phyloP scores from a whole-genome alignment of 2,329 filamentous ascomycete genomes.

The Camptophora hylomeconis region DNA sequence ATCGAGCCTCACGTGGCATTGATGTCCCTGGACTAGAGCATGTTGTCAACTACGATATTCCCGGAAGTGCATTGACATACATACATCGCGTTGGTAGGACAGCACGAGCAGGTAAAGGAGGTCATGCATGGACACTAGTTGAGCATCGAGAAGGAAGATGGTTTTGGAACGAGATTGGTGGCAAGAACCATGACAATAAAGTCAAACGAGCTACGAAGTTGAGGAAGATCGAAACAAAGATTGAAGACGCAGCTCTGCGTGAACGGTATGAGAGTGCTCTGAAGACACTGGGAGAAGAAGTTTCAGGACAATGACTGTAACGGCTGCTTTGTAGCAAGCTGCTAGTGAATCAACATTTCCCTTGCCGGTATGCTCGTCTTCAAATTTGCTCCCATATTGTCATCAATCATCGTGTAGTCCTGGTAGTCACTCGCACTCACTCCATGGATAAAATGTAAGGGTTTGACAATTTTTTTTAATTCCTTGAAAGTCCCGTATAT shows the following conservation, averaged over 20 bases:
- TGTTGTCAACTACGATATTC: constrained; percentile 91
- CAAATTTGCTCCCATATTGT: too few relatives aligned
- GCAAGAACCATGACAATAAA: constrained; percentile 20
- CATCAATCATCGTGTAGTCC: too few relatives aligned
- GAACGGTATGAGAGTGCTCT: constrained; percentile 14
- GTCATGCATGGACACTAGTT: constrained; percentile 73
- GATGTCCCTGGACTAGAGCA: constrained; percentile 87
- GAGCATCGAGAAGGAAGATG: constrained; percentile 72
- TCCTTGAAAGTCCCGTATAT: too few relatives aligned
- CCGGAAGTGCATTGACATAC: constrained; percentile 88
- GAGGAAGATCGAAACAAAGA: constrained; percentile 7
- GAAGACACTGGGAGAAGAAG: constrained; percentile 10
- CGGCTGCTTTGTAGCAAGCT: too few relatives aligned
- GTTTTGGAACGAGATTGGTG: constrained; percentile 77
- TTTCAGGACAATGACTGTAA: constrained; percentile 3
- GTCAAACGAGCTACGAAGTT: constrained; percentile 5
- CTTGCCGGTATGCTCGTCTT: too few relatives aligned
- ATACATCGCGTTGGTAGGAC: constrained; percentile 94
- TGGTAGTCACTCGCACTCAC: too few relatives aligned
- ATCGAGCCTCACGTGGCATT: constrained; percentile 85
- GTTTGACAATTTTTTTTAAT: too few relatives aligned
- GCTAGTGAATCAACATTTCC: too few relatives aligned
- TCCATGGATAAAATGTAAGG: too few relatives aligned
- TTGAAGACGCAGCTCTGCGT: constrained; percentile 6
- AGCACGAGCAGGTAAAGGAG: constrained; percentile 73